phyloP scores from a whole-genome alignment of 371 early-diverging fungal genomes.

The Capillidium heterosporum region DNA sequence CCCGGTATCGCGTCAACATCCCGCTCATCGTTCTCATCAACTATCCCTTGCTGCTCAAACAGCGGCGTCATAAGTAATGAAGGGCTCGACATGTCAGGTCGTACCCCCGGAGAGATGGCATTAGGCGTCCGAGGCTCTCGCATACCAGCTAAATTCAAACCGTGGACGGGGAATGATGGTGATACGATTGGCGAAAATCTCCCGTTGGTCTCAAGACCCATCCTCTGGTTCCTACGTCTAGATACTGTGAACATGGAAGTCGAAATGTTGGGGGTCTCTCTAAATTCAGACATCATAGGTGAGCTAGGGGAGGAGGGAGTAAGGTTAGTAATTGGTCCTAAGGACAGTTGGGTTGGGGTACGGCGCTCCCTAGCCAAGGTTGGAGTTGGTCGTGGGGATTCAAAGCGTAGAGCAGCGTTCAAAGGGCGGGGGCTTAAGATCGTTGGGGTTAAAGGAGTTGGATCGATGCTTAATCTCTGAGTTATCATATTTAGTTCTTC shows the following conservation, averaged over 20 bases:
- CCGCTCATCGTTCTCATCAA: too few species aligned
- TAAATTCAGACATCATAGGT: background rate
- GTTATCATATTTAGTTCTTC: too few species aligned
- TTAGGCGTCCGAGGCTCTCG: too few species aligned
- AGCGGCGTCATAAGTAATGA: conserved; percentile 7
- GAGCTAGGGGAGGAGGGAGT: background rate
- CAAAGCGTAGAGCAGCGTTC: background rate
- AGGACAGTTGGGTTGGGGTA: too few species aligned
- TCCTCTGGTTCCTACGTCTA: background rate
- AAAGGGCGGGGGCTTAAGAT: background rate
- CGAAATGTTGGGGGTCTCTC: background rate
- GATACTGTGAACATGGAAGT: background rate
- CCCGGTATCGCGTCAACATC: too few species aligned
- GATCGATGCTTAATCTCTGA: too few species aligned
- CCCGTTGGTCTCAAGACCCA: background rate
- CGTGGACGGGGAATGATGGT: too few species aligned
- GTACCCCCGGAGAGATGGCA: background rate
- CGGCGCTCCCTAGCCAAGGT: too few species aligned
- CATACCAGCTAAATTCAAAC: too few species aligned
- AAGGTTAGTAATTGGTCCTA: too few species aligned
- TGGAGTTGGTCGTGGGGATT: too few species aligned
- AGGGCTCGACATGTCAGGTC: background rate
- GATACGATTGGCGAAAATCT: too few species aligned
- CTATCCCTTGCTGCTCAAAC: background rate
- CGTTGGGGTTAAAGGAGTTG: background rate